Conservation (phyloP, 805 yeast species). For the Wickerhamiella nectarea region DNA sequence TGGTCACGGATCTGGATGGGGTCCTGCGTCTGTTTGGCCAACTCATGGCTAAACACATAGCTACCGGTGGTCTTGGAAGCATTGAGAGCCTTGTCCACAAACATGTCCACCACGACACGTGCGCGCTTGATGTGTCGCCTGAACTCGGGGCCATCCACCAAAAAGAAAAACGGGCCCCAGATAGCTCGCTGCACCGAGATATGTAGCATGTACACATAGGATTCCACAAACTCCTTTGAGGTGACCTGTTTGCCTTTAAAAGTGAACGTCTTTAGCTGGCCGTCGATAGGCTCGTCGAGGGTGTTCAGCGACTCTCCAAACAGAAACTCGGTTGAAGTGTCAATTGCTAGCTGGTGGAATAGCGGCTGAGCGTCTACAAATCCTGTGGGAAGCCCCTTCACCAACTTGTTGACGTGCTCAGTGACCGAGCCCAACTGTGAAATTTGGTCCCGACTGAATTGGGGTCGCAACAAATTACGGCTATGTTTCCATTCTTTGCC, state of each 20-base stretch:
- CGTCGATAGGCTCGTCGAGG: conserved; percentile 9
- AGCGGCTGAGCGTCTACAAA: conserved; percentile 20
- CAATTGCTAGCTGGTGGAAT: conserved; percentile 20
- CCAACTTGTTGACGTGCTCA: conserved; percentile 14
- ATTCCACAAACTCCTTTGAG: conserved; percentile 19
- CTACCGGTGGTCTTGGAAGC: conserved; percentile 18
- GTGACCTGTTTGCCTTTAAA: conserved; percentile 12
- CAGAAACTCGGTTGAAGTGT: conserved; percentile 23
- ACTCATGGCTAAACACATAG: conserved; percentile 32
- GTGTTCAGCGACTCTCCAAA: conserved; percentile 22
- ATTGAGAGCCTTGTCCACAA: conserved; percentile 16
- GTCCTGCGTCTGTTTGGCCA: conserved; percentile 32
- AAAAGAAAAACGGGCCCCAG: conserved; percentile 16
- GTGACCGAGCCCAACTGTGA: conserved; percentile 20
- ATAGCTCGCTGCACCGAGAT: conserved; percentile 17
- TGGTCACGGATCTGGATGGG: conserved; percentile 33
- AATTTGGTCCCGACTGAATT: conserved; percentile 25
- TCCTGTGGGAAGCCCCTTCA: conserved; percentile 14
- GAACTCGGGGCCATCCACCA: conserved; percentile 24
- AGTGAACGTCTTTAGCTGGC: neutral
- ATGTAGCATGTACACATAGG: conserved; percentile 17
- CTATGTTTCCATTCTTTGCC: conserved; percentile 27
- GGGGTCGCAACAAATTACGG: conserved; percentile 26
- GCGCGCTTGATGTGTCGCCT: conserved; percentile 25
- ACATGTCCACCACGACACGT: conserved; percentile 25